Evolutionary conservation across 768 basidiomycete genomes (phyloP), one percentile per base, ranked within the genome.

Genomic region (Boletus speciosus): DNA sequence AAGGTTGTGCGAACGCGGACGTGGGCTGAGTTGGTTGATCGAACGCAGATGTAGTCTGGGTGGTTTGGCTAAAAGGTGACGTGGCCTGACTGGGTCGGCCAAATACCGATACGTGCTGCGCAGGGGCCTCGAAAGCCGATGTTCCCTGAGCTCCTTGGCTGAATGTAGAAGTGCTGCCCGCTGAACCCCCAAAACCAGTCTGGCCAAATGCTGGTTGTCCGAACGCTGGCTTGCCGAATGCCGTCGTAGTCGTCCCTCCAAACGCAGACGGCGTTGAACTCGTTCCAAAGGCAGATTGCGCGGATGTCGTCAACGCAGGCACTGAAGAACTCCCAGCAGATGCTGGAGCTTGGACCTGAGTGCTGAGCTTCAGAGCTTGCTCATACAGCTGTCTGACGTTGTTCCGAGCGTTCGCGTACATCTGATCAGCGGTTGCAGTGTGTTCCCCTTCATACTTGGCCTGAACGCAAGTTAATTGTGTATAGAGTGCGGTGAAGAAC

Each of bases 381-480:
- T 84, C 77, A 51, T 77, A 82, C 0, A 78, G 72, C 59, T 81
- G 76, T 47, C 65, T 61, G 14, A 78, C 49, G 57, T 86, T 86
- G 36, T 64, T 64, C 14, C 76, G 73, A 3, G 78, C 81, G 52
- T 79, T 81, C 73, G 67, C 51, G 55, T 70, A 80, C 14, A 71
- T 64, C 47, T 79, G 75, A 6, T 84, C 78, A 8, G 87, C 84
- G 15, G 77, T 72, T 7, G 76, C 58, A 32, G 80, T 84, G 59
- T 78, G 77, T 31, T 76, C 75, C 6, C 74, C 66, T 70, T 91
- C 88, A 55, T 84, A 88, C 59, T 79, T 78, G 60, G 74, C 59
- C 81, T 83, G 21, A n/a, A 32, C 15, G 36, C 14, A 55, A 2
- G 15, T 68, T 19, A 57, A 55, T 40, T 12, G 4, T 19, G 7